Percentiles rank a stretch among this genome's conserved stretches.
These are phyloP conservation scores for Skeletonema grethae DNA, from an alignment of 108 stramenopile genomes.

Conservation along the genomic window DNA sequence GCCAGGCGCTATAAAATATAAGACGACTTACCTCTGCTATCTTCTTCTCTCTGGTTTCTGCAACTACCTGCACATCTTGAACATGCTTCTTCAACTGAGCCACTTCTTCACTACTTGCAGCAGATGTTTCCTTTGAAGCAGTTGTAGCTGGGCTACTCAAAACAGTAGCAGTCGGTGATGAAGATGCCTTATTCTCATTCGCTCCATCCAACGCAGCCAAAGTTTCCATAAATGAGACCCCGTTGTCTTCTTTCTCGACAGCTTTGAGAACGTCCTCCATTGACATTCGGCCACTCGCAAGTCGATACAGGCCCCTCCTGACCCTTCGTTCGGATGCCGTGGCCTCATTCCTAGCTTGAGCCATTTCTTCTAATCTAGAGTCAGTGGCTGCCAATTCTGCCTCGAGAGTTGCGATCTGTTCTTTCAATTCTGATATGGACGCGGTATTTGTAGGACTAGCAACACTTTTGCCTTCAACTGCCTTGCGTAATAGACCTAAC, in stretches of 20 bases:
- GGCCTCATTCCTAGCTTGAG: conserved; percentile 68
- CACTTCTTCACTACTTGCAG: conserved; percentile 45
- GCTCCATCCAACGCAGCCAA: conserved; percentile 42
- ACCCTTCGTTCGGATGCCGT: conserved; percentile 67
- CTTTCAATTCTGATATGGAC: conserved; percentile 38
- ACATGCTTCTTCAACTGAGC: conserved; percentile 58
- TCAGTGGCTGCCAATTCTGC: conserved; percentile 27
- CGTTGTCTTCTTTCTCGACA: conserved; percentile 63
- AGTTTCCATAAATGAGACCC: conserved; percentile 50
- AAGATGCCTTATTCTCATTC: conserved; percentile 24
- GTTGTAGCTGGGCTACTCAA: conserved; percentile 44
- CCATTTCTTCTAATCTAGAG: conserved; percentile 59
- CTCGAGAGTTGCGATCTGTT: conserved; percentile 47
- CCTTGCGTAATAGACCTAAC: conserved; percentile 46
- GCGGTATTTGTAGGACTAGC: neutral
- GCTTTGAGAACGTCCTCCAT: conserved; percentile 71
- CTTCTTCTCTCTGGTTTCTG: conserved; percentile 61
- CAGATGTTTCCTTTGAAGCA: conserved; percentile 24
- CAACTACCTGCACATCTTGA: conserved; percentile 60
- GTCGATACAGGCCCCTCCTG: conserved; percentile 77
- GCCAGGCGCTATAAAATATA: neutral
- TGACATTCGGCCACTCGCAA: conserved; percentile 67
- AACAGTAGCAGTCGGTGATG: conserved; percentile 46
- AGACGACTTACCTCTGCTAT: conserved; percentile 65
- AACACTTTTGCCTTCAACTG: neutral